Evolutionary conservation across 768 basidiomycete species (phyloP).

Genomic region (Termitomyces sp.): DNA sequence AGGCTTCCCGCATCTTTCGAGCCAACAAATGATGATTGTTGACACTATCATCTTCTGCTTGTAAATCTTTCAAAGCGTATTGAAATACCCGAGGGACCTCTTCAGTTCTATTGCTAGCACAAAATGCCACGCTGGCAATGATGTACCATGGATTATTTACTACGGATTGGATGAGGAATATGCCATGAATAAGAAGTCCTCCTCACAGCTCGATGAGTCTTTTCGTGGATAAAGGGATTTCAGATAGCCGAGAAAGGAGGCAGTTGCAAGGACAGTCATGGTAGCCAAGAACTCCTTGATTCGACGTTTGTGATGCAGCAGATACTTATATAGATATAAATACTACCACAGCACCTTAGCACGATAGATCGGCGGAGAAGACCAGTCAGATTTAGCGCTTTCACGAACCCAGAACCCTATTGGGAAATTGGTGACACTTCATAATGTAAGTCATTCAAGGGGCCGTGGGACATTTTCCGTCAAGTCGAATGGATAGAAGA

Average conservation of each 20-base stretch:
- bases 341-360: too few species aligned
- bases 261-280: conserved; percentile 24
- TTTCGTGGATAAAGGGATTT: conserved; percentile 38
- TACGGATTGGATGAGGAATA: not conserved
- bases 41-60: conserved; percentile 18
- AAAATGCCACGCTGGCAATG: conserved; percentile 50
- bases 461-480: not conserved
- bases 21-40: conserved; percentile 38
- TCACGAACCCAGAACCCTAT: not conserved
- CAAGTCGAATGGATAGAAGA: not conserved
- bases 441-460: not conserved
- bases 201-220: conserved; percentile 12
- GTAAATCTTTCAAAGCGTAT: conserved; percentile 40
- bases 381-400: not conserved
- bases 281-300: not conserved
- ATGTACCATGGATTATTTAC: conserved; percentile 52
- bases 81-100: conserved; percentile 51
- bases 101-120: conserved; percentile 53
- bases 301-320: not conserved
- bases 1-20: conserved; percentile 51
- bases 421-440: not conserved
- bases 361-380: not conserved
- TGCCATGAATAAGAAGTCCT: not conserved
- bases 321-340: not conserved
- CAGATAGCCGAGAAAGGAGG: conserved; percentile 26